Evolutionary conservation across 1,284 basidiomycete species (phyloP).

Genomic region (Tremellales sp.): DNA sequence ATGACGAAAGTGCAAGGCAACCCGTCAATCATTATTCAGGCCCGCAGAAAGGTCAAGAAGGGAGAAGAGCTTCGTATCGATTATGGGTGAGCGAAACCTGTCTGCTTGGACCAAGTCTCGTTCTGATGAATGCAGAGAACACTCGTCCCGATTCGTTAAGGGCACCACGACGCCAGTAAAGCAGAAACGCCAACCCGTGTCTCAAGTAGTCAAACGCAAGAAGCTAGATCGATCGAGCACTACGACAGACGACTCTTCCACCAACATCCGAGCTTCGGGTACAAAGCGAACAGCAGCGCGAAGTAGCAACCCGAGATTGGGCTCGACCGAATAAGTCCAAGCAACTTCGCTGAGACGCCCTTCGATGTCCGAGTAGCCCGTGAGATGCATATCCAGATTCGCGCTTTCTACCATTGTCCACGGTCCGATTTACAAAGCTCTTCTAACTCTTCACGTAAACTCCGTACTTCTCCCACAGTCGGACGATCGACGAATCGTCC

Average conservation of each 20-base stretch:
- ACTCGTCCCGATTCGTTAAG: too few species aligned
- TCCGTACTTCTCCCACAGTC: conserved; percentile 33
- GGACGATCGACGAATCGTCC: conserved; percentile 30
- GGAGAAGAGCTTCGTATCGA: neutral
- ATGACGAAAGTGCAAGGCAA: neutral
- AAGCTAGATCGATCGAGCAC: too few species aligned
- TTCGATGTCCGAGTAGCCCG: too few species aligned
- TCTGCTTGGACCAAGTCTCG: too few species aligned
- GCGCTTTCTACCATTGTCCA: neutral
- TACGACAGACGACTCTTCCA: too few species aligned
- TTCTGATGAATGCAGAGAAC: too few species aligned
- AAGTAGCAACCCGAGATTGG: too few species aligned
- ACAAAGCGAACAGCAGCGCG: too few species aligned
- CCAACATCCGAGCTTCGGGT: too few species aligned
- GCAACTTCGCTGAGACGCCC: neutral
- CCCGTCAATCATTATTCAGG: neutral
- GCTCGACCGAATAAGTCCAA: neutral
- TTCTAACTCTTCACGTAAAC: conserved; percentile 9
- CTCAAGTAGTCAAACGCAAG: too few species aligned
- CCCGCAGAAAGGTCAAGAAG: neutral
- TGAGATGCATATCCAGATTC: neutral
- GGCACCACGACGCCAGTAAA: too few species aligned
- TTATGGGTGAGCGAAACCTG: neutral
- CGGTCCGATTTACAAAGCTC: neutral
- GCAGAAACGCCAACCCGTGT: too few species aligned